Evolutionary conservation across 202 grass and related monocot species (phyloP).

Genomic region (Eragrostis tef): DNA sequence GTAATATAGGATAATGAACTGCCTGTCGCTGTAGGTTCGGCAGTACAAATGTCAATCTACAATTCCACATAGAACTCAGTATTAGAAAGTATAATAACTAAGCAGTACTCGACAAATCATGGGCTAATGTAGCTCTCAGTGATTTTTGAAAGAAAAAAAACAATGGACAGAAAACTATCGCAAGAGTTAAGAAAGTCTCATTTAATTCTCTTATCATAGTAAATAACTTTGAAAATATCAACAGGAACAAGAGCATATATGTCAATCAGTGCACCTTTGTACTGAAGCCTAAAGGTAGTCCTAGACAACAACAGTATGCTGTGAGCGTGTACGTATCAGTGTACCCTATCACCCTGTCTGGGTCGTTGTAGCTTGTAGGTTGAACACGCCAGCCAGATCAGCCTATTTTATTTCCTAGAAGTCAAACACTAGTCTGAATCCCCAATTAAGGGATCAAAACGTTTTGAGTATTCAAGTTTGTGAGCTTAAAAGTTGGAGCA

Average conservation of each 20-base stretch:
- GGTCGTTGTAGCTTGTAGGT: not conserved
- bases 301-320: not conserved
- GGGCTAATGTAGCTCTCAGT: not conserved
- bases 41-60: slow-evolving; percentile 17
- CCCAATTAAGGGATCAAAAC: not conserved
- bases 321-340: not conserved
- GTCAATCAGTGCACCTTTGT: slow-evolving; percentile 4
- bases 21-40: not conserved
- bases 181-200: not conserved
- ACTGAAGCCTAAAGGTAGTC: not conserved
- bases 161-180: slow-evolving; percentile 12
- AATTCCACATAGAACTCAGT: slow-evolving; percentile 6
- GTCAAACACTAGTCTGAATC: not conserved
- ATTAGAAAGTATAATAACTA: not conserved
- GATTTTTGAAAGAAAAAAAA: not conserved
- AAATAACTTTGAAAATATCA: not conserved
- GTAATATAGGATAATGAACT: slow-evolving; percentile 6
- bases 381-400: not conserved
- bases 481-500: not conserved
- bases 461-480: not conserved
- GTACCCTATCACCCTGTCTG: slow-evolving; percentile 3
- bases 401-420: not conserved
- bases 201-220: not conserved
- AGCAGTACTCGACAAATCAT: not conserved
- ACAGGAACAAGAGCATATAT: slow-evolving; percentile 5